Evolutionary conservation across 176 grass and related monocot genomes (phyloP).

Genomic region (Tillandsia fasciculata): DNA sequence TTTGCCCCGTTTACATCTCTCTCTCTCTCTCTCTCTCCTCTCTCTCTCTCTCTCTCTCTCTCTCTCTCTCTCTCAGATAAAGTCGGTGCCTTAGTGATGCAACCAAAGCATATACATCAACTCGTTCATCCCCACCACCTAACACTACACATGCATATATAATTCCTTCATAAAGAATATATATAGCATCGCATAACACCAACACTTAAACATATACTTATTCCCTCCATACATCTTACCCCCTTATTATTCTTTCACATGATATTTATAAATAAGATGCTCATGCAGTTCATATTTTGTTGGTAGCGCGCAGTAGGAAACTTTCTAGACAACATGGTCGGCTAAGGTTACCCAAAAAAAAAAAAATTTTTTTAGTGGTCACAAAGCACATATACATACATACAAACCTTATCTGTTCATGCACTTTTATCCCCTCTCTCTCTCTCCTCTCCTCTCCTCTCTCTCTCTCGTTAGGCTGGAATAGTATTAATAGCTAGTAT

Average conservation of each 20-base stretch:
- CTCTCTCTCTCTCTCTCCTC: no score
- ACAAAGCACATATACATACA: not conserved
- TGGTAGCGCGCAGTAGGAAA: not conserved
- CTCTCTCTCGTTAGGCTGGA: no score
- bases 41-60: slow-evolving; percentile 11
- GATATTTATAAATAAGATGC: not conserved
- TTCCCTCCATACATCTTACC: slow-evolving; percentile 7
- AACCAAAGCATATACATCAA: slow-evolving; percentile 23
- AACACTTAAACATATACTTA: slow-evolving; percentile 12
- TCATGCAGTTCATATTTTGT: not conserved
- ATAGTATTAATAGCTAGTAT: no score
- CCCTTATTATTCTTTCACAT: slow-evolving; percentile 4
- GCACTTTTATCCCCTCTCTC: no score
- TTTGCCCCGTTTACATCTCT: not conserved
- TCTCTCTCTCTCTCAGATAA: slow-evolving; percentile 6
- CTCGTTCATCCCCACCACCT: slow-evolving; percentile 24
- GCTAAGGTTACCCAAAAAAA: slow-evolving; percentile 20
- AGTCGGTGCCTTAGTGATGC: slow-evolving; percentile 27
- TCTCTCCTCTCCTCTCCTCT: no score
- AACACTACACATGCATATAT: slow-evolving; percentile 2
- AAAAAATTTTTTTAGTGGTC: not conserved
- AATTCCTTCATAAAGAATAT: slow-evolving; percentile 21
- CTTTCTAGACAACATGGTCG: slow-evolving; percentile 24
- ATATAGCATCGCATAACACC: slow-evolving; percentile 9
- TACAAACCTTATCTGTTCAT: not conserved